These are phyloP conservation scores for Ilyonectria mors-panacis DNA, from an alignment of 2,329 filamentous ascomycete genomes.

Conservation along the genomic window DNA sequence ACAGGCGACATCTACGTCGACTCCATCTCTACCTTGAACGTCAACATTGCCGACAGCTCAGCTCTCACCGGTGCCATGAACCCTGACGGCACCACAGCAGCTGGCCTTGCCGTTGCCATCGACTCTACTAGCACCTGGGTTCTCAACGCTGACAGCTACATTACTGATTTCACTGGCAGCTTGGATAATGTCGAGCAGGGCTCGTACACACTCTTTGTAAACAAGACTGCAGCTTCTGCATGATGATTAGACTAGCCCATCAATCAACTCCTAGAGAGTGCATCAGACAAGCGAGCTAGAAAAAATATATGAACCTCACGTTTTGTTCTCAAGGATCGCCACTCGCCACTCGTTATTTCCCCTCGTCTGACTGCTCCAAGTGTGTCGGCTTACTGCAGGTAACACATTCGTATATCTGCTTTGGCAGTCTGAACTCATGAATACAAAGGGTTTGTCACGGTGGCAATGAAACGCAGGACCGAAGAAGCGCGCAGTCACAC, in stretches of 20 bases:
- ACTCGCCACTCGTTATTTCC: too few species aligned
- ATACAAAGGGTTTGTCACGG: not conserved
- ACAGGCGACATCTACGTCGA: slow-evolving; percentile 27
- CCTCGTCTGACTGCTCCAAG: too few species aligned
- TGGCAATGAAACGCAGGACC: not conserved
- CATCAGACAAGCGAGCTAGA: too few species aligned
- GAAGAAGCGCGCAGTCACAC: not conserved
- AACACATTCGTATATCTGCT: too few species aligned
- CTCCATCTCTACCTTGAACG: slow-evolving; percentile 21
- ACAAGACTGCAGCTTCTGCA: slow-evolving; percentile 19
- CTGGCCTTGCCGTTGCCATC: slow-evolving; percentile 6
- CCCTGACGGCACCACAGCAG: slow-evolving; percentile 23
- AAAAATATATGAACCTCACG: too few species aligned
- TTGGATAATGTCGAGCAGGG: slow-evolving; percentile 29
- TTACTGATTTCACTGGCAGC: slow-evolving; percentile 25
- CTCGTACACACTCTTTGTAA: slow-evolving; percentile 27
- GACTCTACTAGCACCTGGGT: slow-evolving; percentile 31
- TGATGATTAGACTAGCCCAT: not conserved
- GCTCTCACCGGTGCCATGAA: slow-evolving; percentile 24
- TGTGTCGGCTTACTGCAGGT: too few species aligned
- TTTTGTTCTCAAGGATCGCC: too few species aligned
- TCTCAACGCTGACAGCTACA: slow-evolving; percentile 23
- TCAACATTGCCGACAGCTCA: slow-evolving; percentile 21
- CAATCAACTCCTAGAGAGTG: too few species aligned
- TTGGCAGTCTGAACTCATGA: too few species aligned